Evolutionary conservation across 1,284 basidiomycete genomes (phyloP), one percentile per base, ranked within the genome.

Genomic region (Ustilago sp.): DNA sequence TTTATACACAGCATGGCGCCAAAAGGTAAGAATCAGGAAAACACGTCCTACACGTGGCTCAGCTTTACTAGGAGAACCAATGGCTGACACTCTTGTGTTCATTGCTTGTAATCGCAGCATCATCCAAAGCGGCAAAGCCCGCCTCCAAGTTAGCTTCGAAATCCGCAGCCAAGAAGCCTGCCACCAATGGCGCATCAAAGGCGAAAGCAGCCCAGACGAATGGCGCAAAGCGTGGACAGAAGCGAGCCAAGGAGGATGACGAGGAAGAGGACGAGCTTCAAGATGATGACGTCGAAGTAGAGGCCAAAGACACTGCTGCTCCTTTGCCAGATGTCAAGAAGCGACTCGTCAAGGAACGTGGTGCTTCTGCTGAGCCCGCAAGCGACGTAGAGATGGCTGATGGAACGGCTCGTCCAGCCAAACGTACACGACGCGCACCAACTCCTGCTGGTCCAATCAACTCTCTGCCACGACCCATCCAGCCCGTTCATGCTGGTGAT

Each of bases 361-460:
- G 55, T 12, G 60, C 61, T 38, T 71, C 68, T 13, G 41, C 55
- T 31, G 74, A 77, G 53, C 66, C 69, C 23, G 38, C 34, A 8
- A 57, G 62, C 31, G 74, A 77, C 15, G 38, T 65, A 34, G 69
- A 77, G 31, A 66, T 67, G 64, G 60, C 63, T 8, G 66, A 69
- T 32, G 74, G 61, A 15, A 61, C 74, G 4, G 59, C 62, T 41
- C 74, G 69, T n/a, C 65, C 66, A 3, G 58, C 57, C 63, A 77
- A 77, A 50, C 68, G 74, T 23, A 63, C 35, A 5, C 63, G 74
- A 38, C 64, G 74, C 19, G 69, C 69, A 31, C 53, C 74, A n/a
- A 77, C 74, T 6, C 74, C 74, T 35, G 71, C 61, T 38, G 75
- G 71, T n/a, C 75, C 75, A n/a, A 68, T 77, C 70, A 77, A 77